phyloP scores from a whole-genome alignment of 164 flowering plant species.

The Litsea cubeba region DNA sequence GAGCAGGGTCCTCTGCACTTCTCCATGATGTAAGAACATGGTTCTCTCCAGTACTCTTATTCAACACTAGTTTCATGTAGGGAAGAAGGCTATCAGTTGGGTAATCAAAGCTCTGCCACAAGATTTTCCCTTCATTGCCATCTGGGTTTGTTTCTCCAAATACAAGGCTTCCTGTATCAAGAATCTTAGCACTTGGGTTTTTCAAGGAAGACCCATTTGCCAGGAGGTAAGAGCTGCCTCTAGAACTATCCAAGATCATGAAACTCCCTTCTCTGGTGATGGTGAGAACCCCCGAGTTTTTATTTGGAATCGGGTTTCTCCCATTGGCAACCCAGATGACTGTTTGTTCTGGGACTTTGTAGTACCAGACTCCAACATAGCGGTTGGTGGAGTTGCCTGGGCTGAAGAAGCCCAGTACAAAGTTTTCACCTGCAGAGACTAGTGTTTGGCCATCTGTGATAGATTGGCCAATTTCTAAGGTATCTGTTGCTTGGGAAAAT shows the following conservation, averaged over 20 bases:
- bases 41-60: slow-evolving; percentile 29
- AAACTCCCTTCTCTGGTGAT: slow-evolving; percentile 21
- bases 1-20: slow-evolving; percentile 31
- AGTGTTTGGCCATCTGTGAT: slow-evolving; percentile 4
- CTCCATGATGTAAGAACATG: slow-evolving; percentile 45
- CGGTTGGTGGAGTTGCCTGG: slow-evolving; percentile 5
- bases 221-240: slow-evolving; percentile 22
- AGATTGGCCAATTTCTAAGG: not conserved
- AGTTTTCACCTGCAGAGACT: not conserved
- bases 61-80: slow-evolving; percentile 39
- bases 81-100: slow-evolving; percentile 38
- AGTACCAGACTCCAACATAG: slow-evolving; percentile 13
- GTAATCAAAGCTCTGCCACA: slow-evolving; percentile 64
- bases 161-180: slow-evolving; percentile 51
- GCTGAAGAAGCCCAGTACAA: slow-evolving; percentile 11
- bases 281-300: slow-evolving; percentile 26
- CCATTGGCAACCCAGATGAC: slow-evolving; percentile 17
- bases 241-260: slow-evolving; percentile 3
- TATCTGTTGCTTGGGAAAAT: not conserved
- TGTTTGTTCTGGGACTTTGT: not conserved
- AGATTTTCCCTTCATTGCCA: slow-evolving; percentile 2
- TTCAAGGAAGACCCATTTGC: slow-evolving; percentile 13
- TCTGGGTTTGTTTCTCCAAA: slow-evolving; percentile 4
- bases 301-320: slow-evolving; percentile 7
- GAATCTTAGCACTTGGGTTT: slow-evolving; percentile 22